Conservation (phyloP, 2,329 filamentous ascomycete species). For the Arthrobotrys pseudoclavata region DNA sequence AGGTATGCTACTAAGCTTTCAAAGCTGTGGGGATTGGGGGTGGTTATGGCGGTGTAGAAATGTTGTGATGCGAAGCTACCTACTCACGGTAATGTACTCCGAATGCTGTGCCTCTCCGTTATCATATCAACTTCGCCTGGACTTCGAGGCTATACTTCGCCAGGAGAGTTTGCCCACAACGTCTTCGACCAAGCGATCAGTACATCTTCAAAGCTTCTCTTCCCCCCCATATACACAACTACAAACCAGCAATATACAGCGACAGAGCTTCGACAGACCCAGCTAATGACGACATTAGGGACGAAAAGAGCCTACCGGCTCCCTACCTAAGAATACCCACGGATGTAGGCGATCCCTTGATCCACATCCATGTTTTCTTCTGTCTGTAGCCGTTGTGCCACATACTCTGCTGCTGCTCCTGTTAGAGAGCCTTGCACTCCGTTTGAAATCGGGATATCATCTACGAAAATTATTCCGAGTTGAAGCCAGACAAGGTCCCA, state of each 20-base stretch:
- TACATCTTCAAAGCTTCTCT: neutral
- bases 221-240: neutral
- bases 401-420: neutral
- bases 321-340: neutral
- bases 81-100: neutral
- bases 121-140: neutral
- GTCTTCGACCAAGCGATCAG: neutral
- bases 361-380: slow-evolving; percentile 4
- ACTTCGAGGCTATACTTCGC: no score
- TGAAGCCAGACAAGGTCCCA: slow-evolving; percentile 9
- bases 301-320: neutral
- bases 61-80: neutral
- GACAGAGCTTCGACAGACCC: neutral
- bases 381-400: slow-evolving; percentile 17
- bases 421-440: neutral
- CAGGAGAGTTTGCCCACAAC: neutral
- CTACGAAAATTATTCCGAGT: slow-evolving; percentile 2
- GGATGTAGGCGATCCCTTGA: neutral
- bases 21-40: neutral
- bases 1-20: neutral
- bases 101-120: slow-evolving; percentile 8
- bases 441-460: neutral
- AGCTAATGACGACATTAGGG: neutral
- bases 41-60: neutral
- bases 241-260: no score